Base-by-base conservation (phyloP, 1,284 basidiomycete species). In the Tilletia horrida region DNA sequence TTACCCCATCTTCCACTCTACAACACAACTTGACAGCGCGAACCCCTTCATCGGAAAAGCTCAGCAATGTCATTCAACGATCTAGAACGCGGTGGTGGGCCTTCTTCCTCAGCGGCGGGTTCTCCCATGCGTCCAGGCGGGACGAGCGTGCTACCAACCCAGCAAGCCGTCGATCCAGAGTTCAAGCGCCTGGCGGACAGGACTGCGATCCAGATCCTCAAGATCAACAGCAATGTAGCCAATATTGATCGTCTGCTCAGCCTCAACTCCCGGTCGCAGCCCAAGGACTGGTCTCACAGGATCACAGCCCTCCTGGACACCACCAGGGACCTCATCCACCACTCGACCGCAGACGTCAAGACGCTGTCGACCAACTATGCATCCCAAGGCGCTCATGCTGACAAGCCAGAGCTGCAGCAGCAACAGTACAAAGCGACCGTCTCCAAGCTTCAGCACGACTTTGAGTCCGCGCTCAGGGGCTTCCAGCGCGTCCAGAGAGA, bases 141-240 rank as follows among this genome's bases (percentile, higher is more conserved):
- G 64, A 43, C 59, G 18, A 29, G n/a, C 25, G 23, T 43, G 40
- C 52, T 29, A 18, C 35, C 65, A 29, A 18, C 47, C 67, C 40
- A 9, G 4, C 14, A 2, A 14, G 67, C 67, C 18, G 25, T 48
- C 25, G 35, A 61, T 48, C 69, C 71, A 2, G 78, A 77, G 48
- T 98, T 97, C 83, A 84, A 87, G 23, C 85, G 85, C 52, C 85
- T 97, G 21, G 92, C 96, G 78, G 89, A 89, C 29, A 90, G 90
- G 21, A 86, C 98, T 63, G 92, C 92, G 1, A 86, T 97, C 18
- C 95, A 97, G 82, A 91, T 97, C 69, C 97, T 98, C 89, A 97
- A 97, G 87, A 93, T 98, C 85, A 95, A 96, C 79, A 88, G 91
- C 69, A 99, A 98, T 83, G 93, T 97, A 6, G 91, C 94, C 76